phyloP scores from a whole-genome alignment of 495 filamentous ascomycete genomes.

The Parathielavia hyrcaniae region DNA sequence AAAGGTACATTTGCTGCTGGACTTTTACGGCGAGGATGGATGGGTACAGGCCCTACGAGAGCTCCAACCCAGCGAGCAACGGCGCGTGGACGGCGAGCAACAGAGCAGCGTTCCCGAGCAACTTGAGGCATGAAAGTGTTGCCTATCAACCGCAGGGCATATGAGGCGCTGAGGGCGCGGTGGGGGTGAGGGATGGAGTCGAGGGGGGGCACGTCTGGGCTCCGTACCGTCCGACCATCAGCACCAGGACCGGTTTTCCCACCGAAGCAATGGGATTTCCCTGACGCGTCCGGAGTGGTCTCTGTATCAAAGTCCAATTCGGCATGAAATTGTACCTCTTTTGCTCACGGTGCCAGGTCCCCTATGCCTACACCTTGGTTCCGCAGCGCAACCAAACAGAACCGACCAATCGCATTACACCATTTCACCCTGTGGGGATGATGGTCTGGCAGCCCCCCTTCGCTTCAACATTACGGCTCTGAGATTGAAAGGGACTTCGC shows the following conservation, averaged over 20 bases:
- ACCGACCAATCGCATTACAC: conserved; percentile 3
- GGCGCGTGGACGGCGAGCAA: conserved; percentile 41
- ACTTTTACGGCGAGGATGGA: conserved; percentile 48
- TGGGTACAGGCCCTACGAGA: conserved; percentile 47
- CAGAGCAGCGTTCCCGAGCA: conserved; percentile 37
- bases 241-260: too few relatives aligned
- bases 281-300: too few relatives aligned
- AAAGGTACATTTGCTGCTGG: conserved; percentile 44
- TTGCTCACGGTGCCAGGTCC: too few relatives aligned
- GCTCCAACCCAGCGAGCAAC: conserved; percentile 36
- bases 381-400: not conserved
- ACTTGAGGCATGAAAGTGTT: conserved; percentile 48
- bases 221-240: too few relatives aligned
- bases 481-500: too few relatives aligned
- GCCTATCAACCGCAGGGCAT: conserved; percentile 38
- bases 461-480: not conserved
- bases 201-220: too few relatives aligned
- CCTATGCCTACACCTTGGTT: too few relatives aligned
- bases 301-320: too few relatives aligned
- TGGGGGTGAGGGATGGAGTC: conserved; percentile 34
- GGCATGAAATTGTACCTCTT: too few relatives aligned
- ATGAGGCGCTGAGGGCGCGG: conserved; percentile 35
- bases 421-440: not conserved
- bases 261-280: too few relatives aligned
- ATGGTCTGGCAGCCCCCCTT: not conserved